Conservation (phyloP, 495 filamentous ascomycete genomes). For the Aspergillus cavernicola region DNA sequence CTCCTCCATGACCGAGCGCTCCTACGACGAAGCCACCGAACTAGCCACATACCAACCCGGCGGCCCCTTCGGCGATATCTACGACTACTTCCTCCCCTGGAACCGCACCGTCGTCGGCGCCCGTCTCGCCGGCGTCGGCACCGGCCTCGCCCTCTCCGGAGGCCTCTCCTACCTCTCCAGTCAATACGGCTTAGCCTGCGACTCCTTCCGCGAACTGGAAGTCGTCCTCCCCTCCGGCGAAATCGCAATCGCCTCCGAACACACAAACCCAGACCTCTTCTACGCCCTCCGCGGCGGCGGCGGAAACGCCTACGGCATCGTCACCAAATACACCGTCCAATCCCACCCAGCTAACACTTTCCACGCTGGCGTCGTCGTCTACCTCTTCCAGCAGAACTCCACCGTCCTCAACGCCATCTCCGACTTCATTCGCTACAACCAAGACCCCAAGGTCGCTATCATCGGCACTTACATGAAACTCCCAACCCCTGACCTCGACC, state of each 20-base stretch:
- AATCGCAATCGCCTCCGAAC: neutral
- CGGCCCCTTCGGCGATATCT: constrained; percentile 8
- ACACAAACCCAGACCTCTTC: constrained; percentile 5
- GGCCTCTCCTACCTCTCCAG: constrained; percentile 11
- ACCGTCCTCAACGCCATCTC: constrained; percentile 5
- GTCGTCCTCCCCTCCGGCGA: constrained; percentile 11
- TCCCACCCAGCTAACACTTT: constrained; percentile 8
- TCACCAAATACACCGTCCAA: constrained; percentile 11
- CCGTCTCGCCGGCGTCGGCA: constrained; percentile 6
- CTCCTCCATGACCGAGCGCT: neutral
- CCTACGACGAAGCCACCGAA: neutral
- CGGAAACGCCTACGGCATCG: constrained; percentile 12
- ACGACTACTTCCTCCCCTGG: constrained; percentile 3
- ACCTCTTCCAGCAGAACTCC: constrained; percentile 8
- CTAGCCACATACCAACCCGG: constrained; percentile 11
- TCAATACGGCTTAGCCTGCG: constrained; percentile 11
- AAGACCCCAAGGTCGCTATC: constrained; percentile 11
- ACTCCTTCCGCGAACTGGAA: constrained; percentile 12
- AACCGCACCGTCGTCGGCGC: constrained; percentile 13
- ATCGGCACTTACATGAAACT: constrained; percentile 13
- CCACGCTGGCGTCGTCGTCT: constrained; percentile 8
- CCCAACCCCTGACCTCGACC: neutral
- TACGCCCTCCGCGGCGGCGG: constrained; percentile 10
- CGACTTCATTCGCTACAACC: constrained; percentile 9
- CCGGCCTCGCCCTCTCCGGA: constrained; percentile 6